Percentiles rank a stretch among this genome's conserved stretches.
Conservation (phyloP, 208 protist genomes). For the Leishmania martiniquensis region DNA sequence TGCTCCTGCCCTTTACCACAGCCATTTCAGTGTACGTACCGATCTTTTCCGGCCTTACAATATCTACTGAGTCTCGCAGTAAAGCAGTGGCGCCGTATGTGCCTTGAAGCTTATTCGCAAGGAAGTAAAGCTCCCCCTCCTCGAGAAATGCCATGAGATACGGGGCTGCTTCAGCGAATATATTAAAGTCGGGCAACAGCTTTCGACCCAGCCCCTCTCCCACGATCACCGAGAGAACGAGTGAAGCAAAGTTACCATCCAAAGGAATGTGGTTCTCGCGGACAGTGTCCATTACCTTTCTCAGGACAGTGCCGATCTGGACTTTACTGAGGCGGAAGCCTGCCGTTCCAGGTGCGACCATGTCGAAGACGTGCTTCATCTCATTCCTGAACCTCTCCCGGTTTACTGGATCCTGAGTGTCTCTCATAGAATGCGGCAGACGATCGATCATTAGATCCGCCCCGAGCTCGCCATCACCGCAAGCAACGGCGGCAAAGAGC, state of each 20-base stretch:
- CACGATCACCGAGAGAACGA: constrained; percentile 92
- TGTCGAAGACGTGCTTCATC: constrained; percentile 83
- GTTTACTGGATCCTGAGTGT: constrained; percentile 30
- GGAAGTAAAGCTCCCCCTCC: constrained; percentile 66
- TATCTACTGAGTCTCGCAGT: constrained; percentile 58
- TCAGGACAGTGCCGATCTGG: constrained; percentile 78
- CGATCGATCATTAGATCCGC: constrained; percentile 93
- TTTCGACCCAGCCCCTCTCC: constrained; percentile 91
- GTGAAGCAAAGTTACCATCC: constrained; percentile 92
- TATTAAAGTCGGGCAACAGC: constrained; percentile 89
- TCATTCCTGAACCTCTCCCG: constrained; percentile 61
- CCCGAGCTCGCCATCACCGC: constrained; percentile 83
- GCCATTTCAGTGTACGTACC: constrained; percentile 59
- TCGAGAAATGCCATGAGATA: constrained; percentile 82
- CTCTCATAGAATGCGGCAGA: constrained; percentile 39
- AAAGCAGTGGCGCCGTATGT: constrained; percentile 70
- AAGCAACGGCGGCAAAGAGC: constrained; percentile 90
- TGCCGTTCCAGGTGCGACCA: constrained; percentile 68
- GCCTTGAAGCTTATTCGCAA: constrained; percentile 66
- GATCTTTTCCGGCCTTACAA: constrained; percentile 52
- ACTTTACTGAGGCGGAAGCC: constrained; percentile 87
- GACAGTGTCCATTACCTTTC: constrained; percentile 76
- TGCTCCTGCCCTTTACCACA: constrained; percentile 33
- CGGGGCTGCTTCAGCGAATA: constrained; percentile 87
- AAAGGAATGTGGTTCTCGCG: constrained; percentile 84